Conservation (phyloP, 192 early-diverging fungal genomes). For the Obelidium mucronatum region DNA sequence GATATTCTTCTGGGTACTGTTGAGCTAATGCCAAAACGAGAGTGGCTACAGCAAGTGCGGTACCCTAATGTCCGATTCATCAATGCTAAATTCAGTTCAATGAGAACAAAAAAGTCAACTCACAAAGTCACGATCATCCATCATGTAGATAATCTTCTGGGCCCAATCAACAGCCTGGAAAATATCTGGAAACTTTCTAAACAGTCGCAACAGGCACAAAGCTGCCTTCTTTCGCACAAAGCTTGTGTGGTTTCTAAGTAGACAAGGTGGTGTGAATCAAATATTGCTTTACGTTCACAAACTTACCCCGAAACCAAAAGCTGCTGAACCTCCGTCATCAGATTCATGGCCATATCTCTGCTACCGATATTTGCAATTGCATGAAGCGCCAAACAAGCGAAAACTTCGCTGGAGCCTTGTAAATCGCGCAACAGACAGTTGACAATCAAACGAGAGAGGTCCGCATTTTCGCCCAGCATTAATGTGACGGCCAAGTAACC, state of each 20-base stretch:
- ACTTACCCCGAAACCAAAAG: constrained; percentile 81
- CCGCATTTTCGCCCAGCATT: constrained; percentile 87
- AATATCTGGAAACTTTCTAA: constrained; percentile 88
- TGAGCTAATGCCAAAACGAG: constrained; percentile 92
- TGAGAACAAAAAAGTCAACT: not conserved
- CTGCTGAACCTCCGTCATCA: constrained; percentile 84
- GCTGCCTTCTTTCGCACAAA: constrained; percentile 99
- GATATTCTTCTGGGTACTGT: constrained; percentile 83
- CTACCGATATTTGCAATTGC: constrained; percentile 97
- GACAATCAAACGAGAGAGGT: constrained; percentile 82
- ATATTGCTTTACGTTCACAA: no score
- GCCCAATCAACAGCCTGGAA: constrained; percentile 90
- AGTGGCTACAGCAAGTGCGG: constrained; percentile 81
- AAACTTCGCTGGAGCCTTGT: constrained; percentile 81
- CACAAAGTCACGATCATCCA: constrained; percentile 87
- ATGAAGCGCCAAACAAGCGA: constrained; percentile 90
- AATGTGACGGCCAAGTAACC: constrained; percentile 97
- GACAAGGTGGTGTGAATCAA: no score
- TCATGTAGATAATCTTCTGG: constrained; percentile 74
- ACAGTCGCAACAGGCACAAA: constrained; percentile 86
- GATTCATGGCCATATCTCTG: constrained; percentile 86
- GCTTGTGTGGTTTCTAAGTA: constrained; percentile 42
- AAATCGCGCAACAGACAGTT: constrained; percentile 91
- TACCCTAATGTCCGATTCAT: constrained; percentile 79
- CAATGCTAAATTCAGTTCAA: no score